Evolutionary conservation across 306 rosid species (phyloP).

Genomic region (Elaeagnus macrophylla): DNA sequence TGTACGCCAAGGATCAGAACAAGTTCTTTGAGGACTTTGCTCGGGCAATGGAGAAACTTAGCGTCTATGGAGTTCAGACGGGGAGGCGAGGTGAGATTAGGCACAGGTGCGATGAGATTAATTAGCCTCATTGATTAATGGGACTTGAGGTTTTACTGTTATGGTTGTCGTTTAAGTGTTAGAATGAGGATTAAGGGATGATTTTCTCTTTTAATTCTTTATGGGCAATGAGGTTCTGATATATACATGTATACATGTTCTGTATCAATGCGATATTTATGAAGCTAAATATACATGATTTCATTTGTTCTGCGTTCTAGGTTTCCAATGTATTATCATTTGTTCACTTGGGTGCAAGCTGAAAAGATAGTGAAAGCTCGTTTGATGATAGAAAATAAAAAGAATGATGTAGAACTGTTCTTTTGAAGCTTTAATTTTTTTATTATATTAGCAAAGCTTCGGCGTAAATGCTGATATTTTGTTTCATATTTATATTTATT

Average conservation of each 20-base stretch:
- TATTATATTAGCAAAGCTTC: no score
- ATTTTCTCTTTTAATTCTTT: neutral
- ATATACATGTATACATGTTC: conserved; percentile 19
- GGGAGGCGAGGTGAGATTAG: conserved; percentile 77
- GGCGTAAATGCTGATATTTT: neutral
- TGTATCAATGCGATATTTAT: conserved; percentile 17
- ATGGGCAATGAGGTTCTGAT: conserved; percentile 1
- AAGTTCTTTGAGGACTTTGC: conserved; percentile 54
- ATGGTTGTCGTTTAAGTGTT: neutral
- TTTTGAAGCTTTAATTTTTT: no score
- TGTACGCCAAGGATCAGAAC: conserved; percentile 41
- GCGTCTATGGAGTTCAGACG: conserved; percentile 44
- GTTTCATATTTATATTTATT: conserved; percentile 7
- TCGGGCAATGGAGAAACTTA: conserved; percentile 65
- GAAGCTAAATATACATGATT: conserved; percentile 12
- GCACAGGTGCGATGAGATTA: conserved; percentile 70
- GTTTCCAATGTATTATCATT: no score
- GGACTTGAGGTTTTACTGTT: neutral
- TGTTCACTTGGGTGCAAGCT: no score
- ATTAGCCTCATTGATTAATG: conserved; percentile 13
- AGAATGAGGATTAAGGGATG: neutral
- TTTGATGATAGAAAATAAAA: no score
- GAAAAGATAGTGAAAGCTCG: no score
- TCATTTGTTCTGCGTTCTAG: neutral
- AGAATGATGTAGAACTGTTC: no score